Percentiles rank a stretch among this genome's conserved stretches.
phyloP scores from a whole-genome alignment of 2,329 filamentous ascomycete genomes.

The Penicillium hordei region DNA sequence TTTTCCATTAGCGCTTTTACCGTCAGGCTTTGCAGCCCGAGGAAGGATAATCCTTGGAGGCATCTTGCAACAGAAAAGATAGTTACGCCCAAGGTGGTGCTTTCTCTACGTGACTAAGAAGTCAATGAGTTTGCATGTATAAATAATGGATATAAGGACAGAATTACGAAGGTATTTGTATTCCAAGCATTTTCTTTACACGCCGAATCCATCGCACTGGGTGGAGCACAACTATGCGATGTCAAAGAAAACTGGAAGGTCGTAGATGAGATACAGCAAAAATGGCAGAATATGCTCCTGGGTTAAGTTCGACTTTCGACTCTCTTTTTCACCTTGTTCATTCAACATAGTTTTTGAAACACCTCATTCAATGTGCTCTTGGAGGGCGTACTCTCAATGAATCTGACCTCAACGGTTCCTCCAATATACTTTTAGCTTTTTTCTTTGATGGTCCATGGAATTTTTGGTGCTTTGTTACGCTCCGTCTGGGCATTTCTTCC shows the following conservation, averaged over 20 bases:
- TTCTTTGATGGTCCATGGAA: background rate
- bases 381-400: background rate
- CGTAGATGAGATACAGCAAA: background rate
- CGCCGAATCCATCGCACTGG: background rate
- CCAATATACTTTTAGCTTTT: background rate
- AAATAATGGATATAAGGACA: background rate
- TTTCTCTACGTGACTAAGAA: background rate
- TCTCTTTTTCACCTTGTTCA: background rate
- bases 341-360: background rate
- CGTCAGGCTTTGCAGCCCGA: background rate
- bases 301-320: background rate
- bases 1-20: background rate
- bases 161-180: background rate
- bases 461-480: background rate
- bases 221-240: background rate
- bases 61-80: background rate
- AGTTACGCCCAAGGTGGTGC: background rate
- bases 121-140: background rate
- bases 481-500: background rate
- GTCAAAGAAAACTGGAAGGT: background rate
- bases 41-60: background rate
- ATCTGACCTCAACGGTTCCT: background rate
- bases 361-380: background rate
- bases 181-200: background rate
- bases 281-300: background rate